A percentile compares a stretch with the other conserved stretches of the same genome.
Evolutionary conservation across 163 green algal species (phyloP).

Genomic region (Scenedesmus sp.): DNA sequence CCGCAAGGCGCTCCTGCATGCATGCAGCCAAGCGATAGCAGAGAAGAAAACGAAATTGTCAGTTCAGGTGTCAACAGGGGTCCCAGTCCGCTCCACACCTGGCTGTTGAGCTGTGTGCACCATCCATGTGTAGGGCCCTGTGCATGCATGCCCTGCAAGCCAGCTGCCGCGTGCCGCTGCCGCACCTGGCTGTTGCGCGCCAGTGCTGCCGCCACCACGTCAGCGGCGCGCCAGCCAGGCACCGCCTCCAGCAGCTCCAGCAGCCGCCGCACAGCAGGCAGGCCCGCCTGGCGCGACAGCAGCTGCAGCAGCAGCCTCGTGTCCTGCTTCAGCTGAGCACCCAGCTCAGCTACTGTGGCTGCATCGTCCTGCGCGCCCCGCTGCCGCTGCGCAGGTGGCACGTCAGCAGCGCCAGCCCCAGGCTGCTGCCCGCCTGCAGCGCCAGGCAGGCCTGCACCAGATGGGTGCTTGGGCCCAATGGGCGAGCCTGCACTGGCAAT

Average conservation of each 20-base stretch:
- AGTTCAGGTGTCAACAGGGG: not conserved
- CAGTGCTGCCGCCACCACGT: constrained; percentile 56
- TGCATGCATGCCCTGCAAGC: not conserved
- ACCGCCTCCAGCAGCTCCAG: constrained; percentile 53
- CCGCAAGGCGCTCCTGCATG: constrained; percentile 62
- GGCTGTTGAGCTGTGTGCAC: no score
- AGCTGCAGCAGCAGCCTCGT: constrained; percentile 40
- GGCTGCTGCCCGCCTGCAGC: not conserved
- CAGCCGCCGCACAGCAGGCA: constrained; percentile 43
- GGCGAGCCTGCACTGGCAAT: not conserved
- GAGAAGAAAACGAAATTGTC: not conserved
- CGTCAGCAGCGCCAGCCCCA: not conserved
- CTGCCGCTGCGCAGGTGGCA: not conserved
- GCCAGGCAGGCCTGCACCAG: not conserved
- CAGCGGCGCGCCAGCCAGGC: constrained; percentile 49
- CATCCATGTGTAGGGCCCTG: not conserved
- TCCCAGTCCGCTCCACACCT: no score
- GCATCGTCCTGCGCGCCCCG: not conserved
- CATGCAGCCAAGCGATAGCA: not conserved
- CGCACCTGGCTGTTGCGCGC: constrained; percentile 34
- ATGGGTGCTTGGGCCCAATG: not conserved
- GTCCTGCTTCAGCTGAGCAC: constrained; percentile 28
- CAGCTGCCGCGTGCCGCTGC: not conserved
- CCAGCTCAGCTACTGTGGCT: constrained; percentile 18
- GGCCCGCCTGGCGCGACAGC: constrained; percentile 34